These are phyloP conservation scores for Colletotrichum karsti DNA, from an alignment of 2,329 filamentous ascomycete genomes.

Conservation along the genomic window DNA sequence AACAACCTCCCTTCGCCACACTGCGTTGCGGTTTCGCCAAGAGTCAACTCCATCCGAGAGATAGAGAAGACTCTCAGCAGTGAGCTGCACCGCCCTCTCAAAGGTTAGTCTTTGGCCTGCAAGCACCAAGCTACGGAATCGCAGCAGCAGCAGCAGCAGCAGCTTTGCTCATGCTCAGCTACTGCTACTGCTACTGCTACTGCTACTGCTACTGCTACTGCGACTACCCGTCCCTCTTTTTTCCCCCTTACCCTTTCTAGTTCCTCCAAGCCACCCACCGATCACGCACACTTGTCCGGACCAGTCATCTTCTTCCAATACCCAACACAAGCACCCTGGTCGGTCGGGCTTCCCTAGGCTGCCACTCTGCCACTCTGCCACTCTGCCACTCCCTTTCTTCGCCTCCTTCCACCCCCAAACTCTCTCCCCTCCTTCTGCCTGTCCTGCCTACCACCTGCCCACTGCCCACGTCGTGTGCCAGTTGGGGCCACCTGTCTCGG, in stretches of 20 bases:
- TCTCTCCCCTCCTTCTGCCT: background rate
- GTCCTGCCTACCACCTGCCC: constrained; percentile 4
- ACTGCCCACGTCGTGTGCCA: too few relatives aligned
- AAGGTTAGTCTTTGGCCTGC: constrained; percentile 15
- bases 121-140: background rate
- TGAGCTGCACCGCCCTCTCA: constrained; percentile 18
- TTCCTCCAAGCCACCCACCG: constrained; percentile 3
- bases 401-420: constrained; percentile 17
- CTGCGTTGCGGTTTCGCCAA: constrained; percentile 13
- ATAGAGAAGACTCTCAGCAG: constrained; percentile 8
- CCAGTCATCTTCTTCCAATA: constrained; percentile 13
- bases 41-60: constrained; percentile 6
- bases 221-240: constrained; percentile 4
- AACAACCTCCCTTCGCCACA: constrained; percentile 22
- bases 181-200: too few relatives aligned
- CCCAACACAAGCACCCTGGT: constrained; percentile 13
- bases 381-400: background rate
- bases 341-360: constrained; percentile 26
- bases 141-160: too few relatives aligned
- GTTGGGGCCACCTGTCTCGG: constrained; percentile 43
- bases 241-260: background rate
- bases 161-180: too few relatives aligned
- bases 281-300: constrained; percentile 23
- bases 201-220: too few relatives aligned
- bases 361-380: constrained; percentile 11